phyloP scores from a whole-genome alignment of 371 early-diverging fungal species.

The Syncephalastrum contaminatum region DNA sequence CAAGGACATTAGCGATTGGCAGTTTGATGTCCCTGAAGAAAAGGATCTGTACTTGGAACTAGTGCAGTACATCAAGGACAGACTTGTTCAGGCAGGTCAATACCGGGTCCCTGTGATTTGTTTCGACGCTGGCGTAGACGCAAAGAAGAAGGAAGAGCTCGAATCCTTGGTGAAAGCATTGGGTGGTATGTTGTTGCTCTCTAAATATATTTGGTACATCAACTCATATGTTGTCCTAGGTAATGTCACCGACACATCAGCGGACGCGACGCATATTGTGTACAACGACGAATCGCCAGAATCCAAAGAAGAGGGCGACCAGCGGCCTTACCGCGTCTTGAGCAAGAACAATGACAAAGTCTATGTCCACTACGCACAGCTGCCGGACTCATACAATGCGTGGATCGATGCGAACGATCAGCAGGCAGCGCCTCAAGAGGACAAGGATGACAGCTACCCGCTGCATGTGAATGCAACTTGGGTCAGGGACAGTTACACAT shows the following conservation, averaged over 20 bases:
- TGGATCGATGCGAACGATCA: constrained; percentile 58
- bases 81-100: constrained; percentile 30
- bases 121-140: constrained; percentile 46
- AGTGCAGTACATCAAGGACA: constrained; percentile 39
- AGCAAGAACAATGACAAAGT: constrained; percentile 45
- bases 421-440: constrained; percentile 21
- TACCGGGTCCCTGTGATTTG: constrained; percentile 42
- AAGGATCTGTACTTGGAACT: constrained; percentile 35
- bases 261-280: constrained; percentile 63
- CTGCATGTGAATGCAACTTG: constrained; percentile 67
- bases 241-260: constrained; percentile 25
- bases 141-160: constrained; percentile 41
- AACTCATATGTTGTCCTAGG: constrained; percentile 23
- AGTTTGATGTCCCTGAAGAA: constrained; percentile 47
- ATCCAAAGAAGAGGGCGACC: constrained; percentile 27
- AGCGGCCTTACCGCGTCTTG: constrained; percentile 24
- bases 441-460: constrained; percentile 17
- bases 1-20: constrained; percentile 55
- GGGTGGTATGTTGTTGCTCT: constrained; percentile 42
- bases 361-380: constrained; percentile 68
- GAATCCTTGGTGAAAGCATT: constrained; percentile 30
- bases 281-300: constrained; percentile 19
- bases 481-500: constrained; percentile 67
- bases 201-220: constrained; percentile 9
- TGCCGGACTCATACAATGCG: constrained; percentile 75